Evolutionary conservation across 2,329 filamentous ascomycete species (phyloP).

Genomic region (Cladosporium velox): DNA sequence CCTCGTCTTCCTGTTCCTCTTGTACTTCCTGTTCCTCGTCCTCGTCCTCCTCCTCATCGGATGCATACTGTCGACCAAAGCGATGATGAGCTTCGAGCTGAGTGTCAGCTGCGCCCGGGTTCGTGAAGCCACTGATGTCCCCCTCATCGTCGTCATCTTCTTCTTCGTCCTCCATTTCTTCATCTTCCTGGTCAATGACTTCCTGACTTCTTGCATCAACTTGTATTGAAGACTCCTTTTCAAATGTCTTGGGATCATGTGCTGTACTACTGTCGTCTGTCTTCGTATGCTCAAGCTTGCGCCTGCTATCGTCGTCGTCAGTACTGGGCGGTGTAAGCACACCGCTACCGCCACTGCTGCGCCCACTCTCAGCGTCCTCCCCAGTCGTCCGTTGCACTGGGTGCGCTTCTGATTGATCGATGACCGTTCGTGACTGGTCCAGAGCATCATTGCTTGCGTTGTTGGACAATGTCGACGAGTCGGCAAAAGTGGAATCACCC

Average conservation of each 20-base stretch:
- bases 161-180: constrained; percentile 22
- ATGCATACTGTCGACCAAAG: background rate
- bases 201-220: constrained; percentile 21
- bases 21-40: background rate
- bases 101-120: constrained; percentile 18
- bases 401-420: background rate
- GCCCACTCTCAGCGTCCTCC: constrained; percentile 12
- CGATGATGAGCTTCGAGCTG: constrained; percentile 20
- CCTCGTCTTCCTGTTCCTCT: background rate
- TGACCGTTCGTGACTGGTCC: background rate
- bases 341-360: constrained; percentile 26
- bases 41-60: background rate
- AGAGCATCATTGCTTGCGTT: background rate
- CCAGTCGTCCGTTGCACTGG: background rate
- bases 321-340: constrained; percentile 39
- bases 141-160: constrained; percentile 14
- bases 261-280: constrained; percentile 2
- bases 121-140: constrained; percentile 20
- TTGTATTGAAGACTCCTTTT: background rate
- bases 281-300: constrained; percentile 19
- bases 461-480: constrained; percentile 34
- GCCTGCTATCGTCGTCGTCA: constrained; percentile 28
- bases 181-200: constrained; percentile 24
- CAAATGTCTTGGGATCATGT: background rate
- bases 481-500: constrained; percentile 41